A percentile compares a stretch with the other conserved stretches of the same genome.
phyloP scores from a whole-genome alignment of 164 flowering plant genomes.

The Liriodendron chinense region DNA sequence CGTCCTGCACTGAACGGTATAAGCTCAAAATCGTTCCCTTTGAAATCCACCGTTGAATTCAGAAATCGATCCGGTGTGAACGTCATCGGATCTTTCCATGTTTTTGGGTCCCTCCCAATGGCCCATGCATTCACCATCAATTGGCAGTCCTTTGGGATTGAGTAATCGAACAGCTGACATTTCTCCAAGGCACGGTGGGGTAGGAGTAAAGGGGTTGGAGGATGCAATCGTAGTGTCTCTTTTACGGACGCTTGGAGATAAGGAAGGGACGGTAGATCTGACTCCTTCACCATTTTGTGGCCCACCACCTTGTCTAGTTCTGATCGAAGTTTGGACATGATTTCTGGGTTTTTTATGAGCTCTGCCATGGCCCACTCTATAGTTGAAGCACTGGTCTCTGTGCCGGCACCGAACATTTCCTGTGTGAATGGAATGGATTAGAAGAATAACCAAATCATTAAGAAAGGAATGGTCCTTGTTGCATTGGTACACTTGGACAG shows the following conservation, averaged over 20 bases:
- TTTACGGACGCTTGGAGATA: slow-evolving; percentile 23
- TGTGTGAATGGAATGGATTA: neutral
- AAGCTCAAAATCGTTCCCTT: slow-evolving; percentile 16
- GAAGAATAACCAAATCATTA: too few relatives aligned
- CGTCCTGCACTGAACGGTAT: slow-evolving; percentile 14
- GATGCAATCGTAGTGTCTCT: slow-evolving; percentile 25
- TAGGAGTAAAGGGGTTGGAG: slow-evolving; percentile 16
- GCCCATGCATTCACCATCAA: slow-evolving; percentile 18
- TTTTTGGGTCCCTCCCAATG: slow-evolving; percentile 15
- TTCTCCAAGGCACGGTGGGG: slow-evolving; percentile 12
- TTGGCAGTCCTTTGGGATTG: slow-evolving; percentile 12
- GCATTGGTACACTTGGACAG: too few relatives aligned
- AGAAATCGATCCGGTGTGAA: slow-evolving; percentile 13
- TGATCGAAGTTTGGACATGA: neutral
- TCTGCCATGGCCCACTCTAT: slow-evolving; percentile 34
- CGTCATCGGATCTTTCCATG: slow-evolving; percentile 16
- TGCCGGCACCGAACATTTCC: slow-evolving; percentile 30
- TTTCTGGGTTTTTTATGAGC: slow-evolving; percentile 22
- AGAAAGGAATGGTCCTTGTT: too few relatives aligned
- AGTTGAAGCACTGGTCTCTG: slow-evolving; percentile 24
- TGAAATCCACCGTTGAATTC: slow-evolving; percentile 8
- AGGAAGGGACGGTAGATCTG: slow-evolving; percentile 13
- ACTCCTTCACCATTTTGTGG: slow-evolving; percentile 11
- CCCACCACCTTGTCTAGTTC: slow-evolving; percentile 6
- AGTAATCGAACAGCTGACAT: slow-evolving; percentile 1